phyloP scores from a whole-genome alignment of 2,329 filamentous ascomycete genomes.

The Ceratocystis cacaofunesta region DNA sequence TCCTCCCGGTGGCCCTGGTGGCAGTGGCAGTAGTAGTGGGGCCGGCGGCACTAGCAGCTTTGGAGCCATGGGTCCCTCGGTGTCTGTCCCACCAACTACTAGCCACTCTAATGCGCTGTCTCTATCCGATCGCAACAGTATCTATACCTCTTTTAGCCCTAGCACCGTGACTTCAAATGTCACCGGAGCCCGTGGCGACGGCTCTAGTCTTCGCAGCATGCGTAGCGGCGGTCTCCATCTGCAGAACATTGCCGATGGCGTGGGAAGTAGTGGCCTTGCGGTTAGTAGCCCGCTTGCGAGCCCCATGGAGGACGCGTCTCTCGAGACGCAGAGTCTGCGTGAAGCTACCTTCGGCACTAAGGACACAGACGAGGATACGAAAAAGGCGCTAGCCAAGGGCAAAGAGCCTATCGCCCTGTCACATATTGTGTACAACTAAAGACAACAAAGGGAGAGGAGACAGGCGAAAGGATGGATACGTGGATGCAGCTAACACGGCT shows the following conservation, averaged over 20 bases:
- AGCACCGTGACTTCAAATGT: not conserved
- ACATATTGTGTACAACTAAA: constrained; percentile 5
- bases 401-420: not conserved
- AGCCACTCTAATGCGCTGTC: constrained; percentile 56
- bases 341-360: not conserved
- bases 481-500: not conserved
- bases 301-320: constrained; percentile 28
- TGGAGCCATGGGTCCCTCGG: constrained; percentile 20
- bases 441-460: not conserved
- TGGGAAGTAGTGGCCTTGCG: constrained; percentile 50
- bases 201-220: constrained; percentile 63
- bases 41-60: not conserved
- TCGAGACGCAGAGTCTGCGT: not conserved
- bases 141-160: constrained; percentile 59
- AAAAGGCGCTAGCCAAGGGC: not conserved
- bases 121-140: constrained; percentile 33
- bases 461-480: not conserved
- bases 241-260: constrained; percentile 68
- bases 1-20: not conserved
- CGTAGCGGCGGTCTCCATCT: constrained; percentile 53
- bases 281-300: constrained; percentile 46
- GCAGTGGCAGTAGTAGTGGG: not conserved
- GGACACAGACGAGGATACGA: not conserved
- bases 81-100: constrained; percentile 51
- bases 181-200: constrained; percentile 37